Evolutionary conservation across 371 early-diverging fungal genomes (phyloP), one percentile per base, ranked within the genome.

Genomic region (Capillidium heterosporum): DNA sequence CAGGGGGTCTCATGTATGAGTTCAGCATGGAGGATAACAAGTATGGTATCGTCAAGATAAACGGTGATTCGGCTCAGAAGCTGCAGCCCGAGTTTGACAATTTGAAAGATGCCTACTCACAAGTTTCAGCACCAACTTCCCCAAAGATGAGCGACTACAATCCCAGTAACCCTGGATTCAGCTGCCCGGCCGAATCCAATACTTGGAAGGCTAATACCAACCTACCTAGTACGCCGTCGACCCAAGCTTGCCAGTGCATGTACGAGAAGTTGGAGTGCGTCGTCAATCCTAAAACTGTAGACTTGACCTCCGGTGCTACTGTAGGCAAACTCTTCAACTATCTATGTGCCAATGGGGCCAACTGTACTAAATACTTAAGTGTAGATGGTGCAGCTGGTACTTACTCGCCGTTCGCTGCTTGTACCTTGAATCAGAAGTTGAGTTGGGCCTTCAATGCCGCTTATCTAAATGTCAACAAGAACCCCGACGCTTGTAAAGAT

Each of bases 1-100:
- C 84, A 1, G 87, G 87, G 23, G 87, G 85, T 29, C 73, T 88
- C 32, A 77, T 82, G 44, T 88, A 87, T 61, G 86, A 85, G 62
- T 88, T 79, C 76, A 70, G 79, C 3, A 76, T 87, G 53, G 86
- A 88, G 56, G 78, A 71, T 61, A 88, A 87, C 66, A 64, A 78
- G 55, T 88, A 87, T 64, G 87, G 89, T 1, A 59, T 88, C 4
- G 85, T 85, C 44, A 66, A 77, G 61, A 69, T 80, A 44, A 57
- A 66, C 19, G 57, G 60, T 26, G 74, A 71, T 62, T 65, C 66
- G 29, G 53, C 32, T 24, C 11, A 53, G 23, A 31, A 31, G 21
- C 15, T 32, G 35, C 27, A 53, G 4, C 41, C 53, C 10, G 55
- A 55, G 13, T 55, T 55, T 42, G 55, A 55, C 19, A 55, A 40